Base-by-base conservation (phyloP, 1,284 basidiomycete species). In the Athelia psychrophila region DNA sequence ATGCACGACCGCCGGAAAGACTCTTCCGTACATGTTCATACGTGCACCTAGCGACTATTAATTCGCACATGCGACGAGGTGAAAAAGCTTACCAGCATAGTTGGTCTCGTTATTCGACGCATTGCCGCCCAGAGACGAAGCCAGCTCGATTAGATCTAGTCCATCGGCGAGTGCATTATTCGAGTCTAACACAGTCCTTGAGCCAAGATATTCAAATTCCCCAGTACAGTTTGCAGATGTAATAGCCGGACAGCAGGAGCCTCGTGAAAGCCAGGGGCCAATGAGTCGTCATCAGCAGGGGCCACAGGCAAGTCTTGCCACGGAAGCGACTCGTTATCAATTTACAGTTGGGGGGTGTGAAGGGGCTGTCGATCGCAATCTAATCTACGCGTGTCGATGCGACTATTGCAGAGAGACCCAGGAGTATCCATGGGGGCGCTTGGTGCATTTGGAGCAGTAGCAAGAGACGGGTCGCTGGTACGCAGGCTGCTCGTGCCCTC, bases 121-220 rank as follows among this genome's bases (percentile, higher is more conserved):
- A 48, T 48, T 15, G 15, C 44, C 27, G 1, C 57, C 56, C 20
- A 62, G 53, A 25, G 30, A 23, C 32, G 51, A 51, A 25, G 52
- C 51, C 20, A 30, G 42, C 2, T 51, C 45, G 3, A 57, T 33
- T 2, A 35, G n/a, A 35, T 57, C 42, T 5, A 59, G 50, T 10
- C 22, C 25, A 23, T 27, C 52, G 32, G 27, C 32, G 6, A 54
- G 53, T 22, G 36, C 16, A 18, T 32, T 32, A 18, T 38, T 45
- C 22, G 44, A 20, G 8, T 42, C 42, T 20, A 22, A 20, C 30
- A 54, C 45, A 30, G 53, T 51, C 10, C 27, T 19, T 22, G 25
- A 36, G 36, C 46, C 50, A 44, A 54, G 19, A 54, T 33, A 44
- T 51, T 51, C 4, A 54, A 23, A 44, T 51, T 51, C 4, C 32